Conservation (phyloP, 495 filamentous ascomycete genomes). For the Penicillium samsonianum region DNA sequence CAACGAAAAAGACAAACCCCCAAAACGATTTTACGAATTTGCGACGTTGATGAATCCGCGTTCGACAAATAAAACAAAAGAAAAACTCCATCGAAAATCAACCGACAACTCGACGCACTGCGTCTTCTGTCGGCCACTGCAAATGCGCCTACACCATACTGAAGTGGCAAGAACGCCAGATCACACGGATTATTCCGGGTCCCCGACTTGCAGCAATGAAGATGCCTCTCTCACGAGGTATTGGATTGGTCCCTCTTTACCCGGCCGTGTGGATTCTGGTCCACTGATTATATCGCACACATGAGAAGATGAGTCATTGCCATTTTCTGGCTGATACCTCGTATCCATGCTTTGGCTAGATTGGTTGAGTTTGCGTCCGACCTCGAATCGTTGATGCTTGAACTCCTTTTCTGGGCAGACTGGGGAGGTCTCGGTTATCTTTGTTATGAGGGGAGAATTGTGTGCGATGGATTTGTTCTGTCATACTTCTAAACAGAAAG, state of each 20-base stretch:
- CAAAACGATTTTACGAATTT: slow-evolving; percentile 12
- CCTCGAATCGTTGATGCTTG: slow-evolving; percentile 39
- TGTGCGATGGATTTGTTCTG: slow-evolving; percentile 12
- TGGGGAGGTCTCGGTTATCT: slow-evolving; percentile 3
- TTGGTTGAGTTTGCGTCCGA: slow-evolving; percentile 46
- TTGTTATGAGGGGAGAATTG: slow-evolving; percentile 3
- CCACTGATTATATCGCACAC: slow-evolving; percentile 22
- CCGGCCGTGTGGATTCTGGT: slow-evolving; percentile 42
- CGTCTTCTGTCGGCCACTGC: slow-evolving; percentile 15
- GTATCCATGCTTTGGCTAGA: slow-evolving; percentile 4
- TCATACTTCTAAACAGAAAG: slow-evolving; percentile 4
- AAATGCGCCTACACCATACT: slow-evolving; percentile 20
- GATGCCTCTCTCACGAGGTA: slow-evolving; percentile 27
- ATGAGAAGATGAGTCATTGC: slow-evolving; percentile 28
- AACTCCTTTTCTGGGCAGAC: slow-evolving; percentile 34
- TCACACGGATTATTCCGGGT: slow-evolving; percentile 37
- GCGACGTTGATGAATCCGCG: slow-evolving; percentile 13
- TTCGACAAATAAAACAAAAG: slow-evolving; percentile 17
- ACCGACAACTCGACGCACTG: slow-evolving; percentile 5
- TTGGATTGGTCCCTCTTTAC: slow-evolving; percentile 48
- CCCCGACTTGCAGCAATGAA: slow-evolving; percentile 54
- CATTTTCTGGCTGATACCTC: slow-evolving; percentile 4
- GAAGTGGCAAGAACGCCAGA: slow-evolving; percentile 31
- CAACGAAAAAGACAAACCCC: slow-evolving; percentile 15
- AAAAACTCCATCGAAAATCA: slow-evolving; percentile 19